A percentile compares a stretch with the other conserved stretches of the same genome.
phyloP scores from a whole-genome alignment of 768 basidiomycete genomes.

The Clitopilus hobsonii region DNA sequence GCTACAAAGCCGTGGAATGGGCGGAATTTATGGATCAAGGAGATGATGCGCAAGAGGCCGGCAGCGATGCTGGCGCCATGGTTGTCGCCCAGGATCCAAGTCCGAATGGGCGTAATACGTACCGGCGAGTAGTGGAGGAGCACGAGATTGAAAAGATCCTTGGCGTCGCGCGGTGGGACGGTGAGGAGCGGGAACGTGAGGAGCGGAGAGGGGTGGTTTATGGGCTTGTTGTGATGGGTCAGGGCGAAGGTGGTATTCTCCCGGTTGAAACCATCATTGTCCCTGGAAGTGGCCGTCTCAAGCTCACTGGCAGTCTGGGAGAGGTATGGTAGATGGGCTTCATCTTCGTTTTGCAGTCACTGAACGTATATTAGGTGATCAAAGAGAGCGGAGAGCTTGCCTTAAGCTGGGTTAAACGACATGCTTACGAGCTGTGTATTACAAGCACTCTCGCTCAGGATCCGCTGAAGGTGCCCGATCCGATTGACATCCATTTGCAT shows the following conservation, averaged over 20 bases:
- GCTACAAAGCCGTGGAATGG: constrained; percentile 91
- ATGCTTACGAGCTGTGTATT: constrained; percentile 76
- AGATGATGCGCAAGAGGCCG: constrained; percentile 13
- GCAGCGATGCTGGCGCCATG: constrained; percentile 14
- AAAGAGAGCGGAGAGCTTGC: constrained; percentile 90
- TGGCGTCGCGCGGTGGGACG: constrained; percentile 76
- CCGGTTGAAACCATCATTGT: constrained; percentile 81
- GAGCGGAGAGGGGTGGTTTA: constrained; percentile 75
- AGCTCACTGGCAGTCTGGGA: constrained; percentile 80
- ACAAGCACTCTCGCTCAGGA: constrained; percentile 67
- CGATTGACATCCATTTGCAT: constrained; percentile 84
- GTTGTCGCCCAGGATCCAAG: constrained; percentile 9
- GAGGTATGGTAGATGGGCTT: constrained; percentile 40
- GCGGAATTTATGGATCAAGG: constrained; percentile 55
- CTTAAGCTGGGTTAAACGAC: constrained; percentile 87
- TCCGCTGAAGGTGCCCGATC: constrained; percentile 66
- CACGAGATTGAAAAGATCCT: constrained; percentile 80
- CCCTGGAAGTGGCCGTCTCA: constrained; percentile 70
- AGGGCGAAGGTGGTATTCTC: constrained; percentile 80
- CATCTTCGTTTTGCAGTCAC: not conserved
- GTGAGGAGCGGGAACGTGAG: constrained; percentile 73
- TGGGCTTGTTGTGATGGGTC: constrained; percentile 83
- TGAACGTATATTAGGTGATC: no score
- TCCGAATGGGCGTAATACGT: constrained; percentile 29
- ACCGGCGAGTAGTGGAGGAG: constrained; percentile 56